Percentiles rank a stretch among this genome's conserved stretches.
Conservation (phyloP, 176 grass and related monocot species). For the Dendrocalamus sinicus region DNA sequence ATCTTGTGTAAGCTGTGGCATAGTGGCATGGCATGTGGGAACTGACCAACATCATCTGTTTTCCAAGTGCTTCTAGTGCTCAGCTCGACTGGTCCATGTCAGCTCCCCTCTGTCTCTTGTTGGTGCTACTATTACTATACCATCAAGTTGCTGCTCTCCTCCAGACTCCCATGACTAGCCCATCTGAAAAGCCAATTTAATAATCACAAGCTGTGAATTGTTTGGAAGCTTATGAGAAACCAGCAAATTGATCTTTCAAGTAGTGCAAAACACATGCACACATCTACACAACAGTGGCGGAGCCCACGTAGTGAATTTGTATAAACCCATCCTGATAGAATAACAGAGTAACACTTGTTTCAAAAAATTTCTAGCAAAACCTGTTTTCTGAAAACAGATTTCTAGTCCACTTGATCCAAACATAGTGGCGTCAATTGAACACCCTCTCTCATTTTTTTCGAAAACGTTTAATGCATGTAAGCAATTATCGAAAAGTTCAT, state of each 20-base stretch:
- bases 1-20: neutral
- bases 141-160: conserved; percentile 24
- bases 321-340: neutral
- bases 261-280: neutral
- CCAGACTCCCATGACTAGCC: neutral
- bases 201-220: conserved; percentile 8
- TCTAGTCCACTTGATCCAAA: neutral
- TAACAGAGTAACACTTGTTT: neutral
- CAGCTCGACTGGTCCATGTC: neutral
- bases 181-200: neutral
- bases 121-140: conserved; percentile 22
- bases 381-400: neutral
- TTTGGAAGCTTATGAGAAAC: conserved; percentile 7
- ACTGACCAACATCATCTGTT: neutral
- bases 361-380: neutral
- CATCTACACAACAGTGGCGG: neutral
- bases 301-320: neutral
- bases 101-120: neutral
- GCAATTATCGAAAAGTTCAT: neutral
- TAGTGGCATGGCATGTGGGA: conserved; percentile 14
- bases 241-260: conserved; percentile 1
- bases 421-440: neutral
- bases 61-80: neutral
- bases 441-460: neutral
- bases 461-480: neutral